A percentile compares a stretch with the other conserved stretches of the same genome.
These are phyloP conservation scores for Neospermospora avenae DNA, from an alignment of 2,329 filamentous ascomycete genomes.

Conservation along the genomic window DNA sequence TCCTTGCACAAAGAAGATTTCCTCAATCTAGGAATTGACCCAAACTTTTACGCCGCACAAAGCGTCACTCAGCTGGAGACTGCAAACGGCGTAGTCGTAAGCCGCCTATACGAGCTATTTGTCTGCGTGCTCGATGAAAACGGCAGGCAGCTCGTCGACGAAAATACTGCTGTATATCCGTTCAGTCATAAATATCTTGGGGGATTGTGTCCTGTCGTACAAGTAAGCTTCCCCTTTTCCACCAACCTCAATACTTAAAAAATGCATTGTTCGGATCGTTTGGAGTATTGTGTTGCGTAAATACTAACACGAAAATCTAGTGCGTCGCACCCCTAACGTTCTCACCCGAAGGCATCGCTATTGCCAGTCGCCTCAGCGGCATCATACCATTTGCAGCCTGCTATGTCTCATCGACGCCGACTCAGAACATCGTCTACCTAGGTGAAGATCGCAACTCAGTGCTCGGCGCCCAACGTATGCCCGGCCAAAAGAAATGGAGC, in stretches of 20 bases:
- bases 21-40: slow-evolving; percentile 35
- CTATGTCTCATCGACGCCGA: slow-evolving; percentile 43
- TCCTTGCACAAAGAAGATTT: slow-evolving; percentile 39
- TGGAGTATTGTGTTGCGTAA: too few relatives aligned
- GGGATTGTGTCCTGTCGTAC: slow-evolving; percentile 16
- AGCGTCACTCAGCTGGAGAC: slow-evolving; percentile 27
- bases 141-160: slow-evolving; percentile 30
- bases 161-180: slow-evolving; percentile 20
- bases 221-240: neutral
- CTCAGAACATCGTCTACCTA: slow-evolving; percentile 37
- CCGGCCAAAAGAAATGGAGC: slow-evolving; percentile 35
- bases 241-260: neutral
- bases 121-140: slow-evolving; percentile 33
- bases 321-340: neutral
- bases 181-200: slow-evolving; percentile 15
- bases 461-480: slow-evolving; percentile 41
- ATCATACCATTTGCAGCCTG: slow-evolving; percentile 42
- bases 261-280: too few relatives aligned
- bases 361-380: slow-evolving; percentile 38
- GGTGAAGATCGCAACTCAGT: slow-evolving; percentile 45
- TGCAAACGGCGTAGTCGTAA: slow-evolving; percentile 16
- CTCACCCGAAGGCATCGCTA: neutral
- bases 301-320: too few relatives aligned
- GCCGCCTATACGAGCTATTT: slow-evolving; percentile 38
- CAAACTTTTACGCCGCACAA: slow-evolving; percentile 38